Percentiles rank a stretch among this genome's conserved stretches.
Evolutionary conservation across 192 early-diverging fungal species (phyloP).

Genomic region (Pilobolus umbonatus): DNA sequence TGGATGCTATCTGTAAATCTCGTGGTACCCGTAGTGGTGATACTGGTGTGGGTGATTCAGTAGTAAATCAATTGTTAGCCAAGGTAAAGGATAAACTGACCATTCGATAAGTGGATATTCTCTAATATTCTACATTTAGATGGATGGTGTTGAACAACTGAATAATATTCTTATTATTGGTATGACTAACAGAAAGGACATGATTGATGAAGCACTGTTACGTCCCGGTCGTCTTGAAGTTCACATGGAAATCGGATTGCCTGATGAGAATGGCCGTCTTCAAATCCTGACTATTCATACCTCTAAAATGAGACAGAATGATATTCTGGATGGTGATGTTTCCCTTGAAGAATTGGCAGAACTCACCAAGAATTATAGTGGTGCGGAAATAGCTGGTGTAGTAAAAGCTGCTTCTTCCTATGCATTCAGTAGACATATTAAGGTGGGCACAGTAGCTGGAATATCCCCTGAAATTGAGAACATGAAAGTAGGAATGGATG

Average conservation of each 20-base stretch:
- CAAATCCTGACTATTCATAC: slow-evolving; percentile 98
- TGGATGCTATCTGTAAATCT: slow-evolving; percentile 98
- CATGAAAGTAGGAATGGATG: slow-evolving; percentile 79
- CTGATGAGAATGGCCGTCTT: slow-evolving; percentile 86
- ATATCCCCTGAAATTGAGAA: slow-evolving; percentile 82
- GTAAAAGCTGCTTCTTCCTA: slow-evolving; percentile 91
- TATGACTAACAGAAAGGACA: slow-evolving; percentile 97
- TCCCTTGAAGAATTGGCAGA: slow-evolving; percentile 77
- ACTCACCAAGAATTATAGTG: slow-evolving; percentile 94
- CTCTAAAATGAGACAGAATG: slow-evolving; percentile 72
- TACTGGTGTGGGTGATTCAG: slow-evolving; percentile 93
- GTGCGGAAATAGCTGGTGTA: slow-evolving; percentile 94
- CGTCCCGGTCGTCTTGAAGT: slow-evolving; percentile 95
- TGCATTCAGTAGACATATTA: slow-evolving; percentile 94
- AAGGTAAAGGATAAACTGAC: slow-evolving; percentile 47
- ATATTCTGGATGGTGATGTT: slow-evolving; percentile 78
- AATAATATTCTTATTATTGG: slow-evolving; percentile 98
- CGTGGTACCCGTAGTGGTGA: slow-evolving; percentile 87
- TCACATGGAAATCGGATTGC: slow-evolving; percentile 93
- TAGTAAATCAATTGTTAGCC: slow-evolving; percentile 95
- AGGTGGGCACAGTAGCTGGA: slow-evolving; percentile 77
- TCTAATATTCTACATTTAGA: slow-evolving; percentile 37
- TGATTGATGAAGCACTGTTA: slow-evolving; percentile 97
- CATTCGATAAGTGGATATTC: not conserved
- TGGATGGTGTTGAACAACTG: slow-evolving; percentile 98